Conservation (phyloP, 768 basidiomycete species). For the Cystobasidium onofrii region DNA sequence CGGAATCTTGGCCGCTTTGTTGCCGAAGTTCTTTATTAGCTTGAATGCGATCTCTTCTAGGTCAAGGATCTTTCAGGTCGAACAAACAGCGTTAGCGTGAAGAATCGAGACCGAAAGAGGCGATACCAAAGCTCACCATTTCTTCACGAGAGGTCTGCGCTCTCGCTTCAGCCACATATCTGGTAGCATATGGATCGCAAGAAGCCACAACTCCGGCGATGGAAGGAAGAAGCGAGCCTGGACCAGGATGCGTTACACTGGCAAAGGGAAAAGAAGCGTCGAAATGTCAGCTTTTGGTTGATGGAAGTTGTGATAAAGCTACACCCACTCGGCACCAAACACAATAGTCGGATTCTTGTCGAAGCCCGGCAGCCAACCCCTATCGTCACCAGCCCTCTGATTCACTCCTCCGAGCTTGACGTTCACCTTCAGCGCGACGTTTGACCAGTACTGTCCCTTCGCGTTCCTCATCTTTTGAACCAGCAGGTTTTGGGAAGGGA, state of each 20-base stretch:
- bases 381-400: not conserved
- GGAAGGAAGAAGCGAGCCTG: slow-evolving; percentile 32
- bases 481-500: slow-evolving; percentile 23
- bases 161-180: slow-evolving; percentile 33
- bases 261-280: not conserved
- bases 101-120: not conserved
- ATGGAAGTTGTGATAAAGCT: no score
- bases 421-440: slow-evolving; percentile 36
- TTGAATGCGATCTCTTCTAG: slow-evolving; percentile 29
- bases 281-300: not conserved
- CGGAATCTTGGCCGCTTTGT: not conserved
- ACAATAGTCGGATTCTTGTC: slow-evolving; percentile 17
- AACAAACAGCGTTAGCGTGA: not conserved
- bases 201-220: slow-evolving; percentile 36
- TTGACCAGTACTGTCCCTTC: slow-evolving; percentile 29
- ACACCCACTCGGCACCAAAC: slow-evolving; percentile 25
- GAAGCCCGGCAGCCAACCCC: slow-evolving; percentile 10
- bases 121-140: not conserved
- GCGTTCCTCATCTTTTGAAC: slow-evolving; percentile 24
- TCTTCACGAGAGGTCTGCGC: slow-evolving; percentile 31
- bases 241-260: slow-evolving; percentile 35
- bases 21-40: slow-evolving; percentile 16
- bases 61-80: slow-evolving; percentile 8
- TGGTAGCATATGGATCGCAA: slow-evolving; percentile 12
- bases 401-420: slow-evolving; percentile 36